These are phyloP conservation scores for Lithocarpus polystachyus DNA, from an alignment of 306 rosid genomes.

Conservation along the genomic window DNA sequence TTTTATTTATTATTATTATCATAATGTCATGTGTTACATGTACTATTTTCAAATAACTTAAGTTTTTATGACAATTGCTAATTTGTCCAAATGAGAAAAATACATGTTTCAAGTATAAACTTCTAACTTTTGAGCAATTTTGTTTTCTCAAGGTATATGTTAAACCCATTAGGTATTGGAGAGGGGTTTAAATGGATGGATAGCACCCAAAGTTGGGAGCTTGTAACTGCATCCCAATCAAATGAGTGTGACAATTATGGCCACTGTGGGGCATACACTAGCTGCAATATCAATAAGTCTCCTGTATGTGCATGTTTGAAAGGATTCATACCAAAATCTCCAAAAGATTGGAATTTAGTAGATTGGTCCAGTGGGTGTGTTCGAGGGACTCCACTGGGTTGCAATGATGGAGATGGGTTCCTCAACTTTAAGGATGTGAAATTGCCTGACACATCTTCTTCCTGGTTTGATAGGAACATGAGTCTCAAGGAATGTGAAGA, in stretches of 20 bases:
- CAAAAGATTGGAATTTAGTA: too few relatives aligned
- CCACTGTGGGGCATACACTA: slow-evolving; percentile 18
- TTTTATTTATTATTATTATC: too few relatives aligned
- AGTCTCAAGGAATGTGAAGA: slow-evolving; percentile 21
- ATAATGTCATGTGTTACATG: too few relatives aligned
- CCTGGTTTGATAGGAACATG: slow-evolving; percentile 23
- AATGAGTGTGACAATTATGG: slow-evolving; percentile 26
- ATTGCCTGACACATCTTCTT: slow-evolving; percentile 30
- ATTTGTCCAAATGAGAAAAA: too few relatives aligned
- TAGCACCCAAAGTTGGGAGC: slow-evolving; percentile 15
- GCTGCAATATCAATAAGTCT: background rate
- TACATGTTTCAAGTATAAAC: too few relatives aligned
- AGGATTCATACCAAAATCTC: slow-evolving; percentile 8
- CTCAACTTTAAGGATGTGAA: background rate
- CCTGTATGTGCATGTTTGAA: slow-evolving; percentile 21
- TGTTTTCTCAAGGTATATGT: slow-evolving; percentile 14
- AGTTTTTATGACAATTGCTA: too few relatives aligned
- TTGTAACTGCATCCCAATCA: background rate
- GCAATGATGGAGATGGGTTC: slow-evolving; percentile 20
- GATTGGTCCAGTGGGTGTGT: slow-evolving; percentile 22
- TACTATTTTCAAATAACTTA: too few relatives aligned
- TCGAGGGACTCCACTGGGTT: slow-evolving; percentile 5
- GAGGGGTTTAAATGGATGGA: slow-evolving; percentile 21
- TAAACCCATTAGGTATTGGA: background rate
- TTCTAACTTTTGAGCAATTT: too few relatives aligned